A percentile compares a stretch with the other conserved stretches of the same genome.
phyloP scores from a whole-genome alignment of 1,284 basidiomycete species.

The Termitomyces sp. region DNA sequence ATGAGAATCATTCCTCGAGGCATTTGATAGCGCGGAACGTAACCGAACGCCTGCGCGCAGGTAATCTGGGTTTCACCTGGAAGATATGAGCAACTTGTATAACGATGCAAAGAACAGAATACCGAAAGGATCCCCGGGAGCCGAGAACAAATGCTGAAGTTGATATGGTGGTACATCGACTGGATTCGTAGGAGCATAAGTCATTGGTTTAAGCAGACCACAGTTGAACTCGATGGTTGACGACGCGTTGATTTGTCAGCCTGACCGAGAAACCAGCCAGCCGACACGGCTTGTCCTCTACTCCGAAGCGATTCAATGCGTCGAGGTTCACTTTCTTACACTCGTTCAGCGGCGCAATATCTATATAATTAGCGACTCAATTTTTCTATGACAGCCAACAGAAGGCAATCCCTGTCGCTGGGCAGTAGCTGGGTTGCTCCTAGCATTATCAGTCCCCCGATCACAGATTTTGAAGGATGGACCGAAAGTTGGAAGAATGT shows the following conservation, averaged over 20 bases:
- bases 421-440: conserved; percentile 26
- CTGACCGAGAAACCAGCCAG: neutral
- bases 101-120: neutral
- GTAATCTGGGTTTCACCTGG: conserved; percentile 23
- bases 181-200: conserved; percentile 27
- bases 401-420: conserved; percentile 34
- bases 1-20: neutral
- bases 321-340: conserved; percentile 8
- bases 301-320: conserved; percentile 7
- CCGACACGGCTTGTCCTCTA: conserved; percentile 1
- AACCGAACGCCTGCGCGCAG: conserved; percentile 50
- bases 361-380: conserved; percentile 1
- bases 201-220: conserved; percentile 14
- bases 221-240: neutral
- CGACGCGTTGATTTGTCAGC: conserved; percentile 9
- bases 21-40: conserved; percentile 9
- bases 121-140: conserved; percentile 20
- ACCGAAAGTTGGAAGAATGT: conserved; percentile 48
- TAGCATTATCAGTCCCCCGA: conserved; percentile 19
- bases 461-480: conserved; percentile 51
- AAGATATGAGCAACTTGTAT: conserved; percentile 1
- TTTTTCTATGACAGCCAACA: conserved; percentile 27
- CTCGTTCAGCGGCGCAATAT: conserved; percentile 2
- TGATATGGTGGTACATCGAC: conserved; percentile 57
- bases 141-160: conserved; percentile 45